A percentile compares a stretch with the other conserved stretches of the same genome.
phyloP scores from a whole-genome alignment of 176 grass and related monocot genomes.

The Phoenix dactylifera region DNA sequence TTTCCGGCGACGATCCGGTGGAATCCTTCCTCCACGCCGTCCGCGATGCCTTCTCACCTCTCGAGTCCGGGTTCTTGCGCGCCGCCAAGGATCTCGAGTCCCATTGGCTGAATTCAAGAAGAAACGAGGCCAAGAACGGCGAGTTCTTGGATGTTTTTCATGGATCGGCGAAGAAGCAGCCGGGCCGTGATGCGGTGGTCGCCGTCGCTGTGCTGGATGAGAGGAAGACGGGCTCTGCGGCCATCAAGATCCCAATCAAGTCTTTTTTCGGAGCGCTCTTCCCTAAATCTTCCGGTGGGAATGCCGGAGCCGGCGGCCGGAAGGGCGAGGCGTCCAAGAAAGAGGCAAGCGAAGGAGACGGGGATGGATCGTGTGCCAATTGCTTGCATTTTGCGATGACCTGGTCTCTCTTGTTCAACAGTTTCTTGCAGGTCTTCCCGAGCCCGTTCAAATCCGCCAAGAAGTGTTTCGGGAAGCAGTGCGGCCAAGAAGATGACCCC shows the following conservation, averaged over 20 bases:
- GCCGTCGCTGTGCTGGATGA: slow-evolving; percentile 8
- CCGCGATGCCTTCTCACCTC: slow-evolving; percentile 25
- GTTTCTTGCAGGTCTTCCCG: slow-evolving; percentile 45
- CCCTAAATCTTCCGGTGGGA: slow-evolving; percentile 11
- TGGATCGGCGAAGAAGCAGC: slow-evolving; percentile 12
- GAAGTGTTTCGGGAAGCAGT: slow-evolving; percentile 48
- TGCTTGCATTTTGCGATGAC: slow-evolving; percentile 46
- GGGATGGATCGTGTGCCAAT: slow-evolving; percentile 32
- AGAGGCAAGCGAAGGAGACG: slow-evolving; percentile 12
- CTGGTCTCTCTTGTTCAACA: slow-evolving; percentile 41
- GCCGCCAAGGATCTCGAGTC: slow-evolving; percentile 19
- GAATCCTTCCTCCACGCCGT: slow-evolving; percentile 28
- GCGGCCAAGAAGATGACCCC: slow-evolving; percentile 12
- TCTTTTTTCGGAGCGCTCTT: slow-evolving; percentile 24
- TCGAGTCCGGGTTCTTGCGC: slow-evolving; percentile 21
- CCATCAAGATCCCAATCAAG: slow-evolving; percentile 21
- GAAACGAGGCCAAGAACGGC: not conserved
- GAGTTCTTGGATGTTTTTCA: slow-evolving; percentile 2
- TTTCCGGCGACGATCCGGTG: slow-evolving; percentile 27
- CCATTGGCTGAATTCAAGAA: slow-evolving; percentile 1
- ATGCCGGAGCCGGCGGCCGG: not conserved
- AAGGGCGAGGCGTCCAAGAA: slow-evolving; percentile 4
- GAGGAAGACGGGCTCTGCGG: not conserved
- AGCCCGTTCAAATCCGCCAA: slow-evolving; percentile 52
- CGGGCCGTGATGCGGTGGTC: slow-evolving; percentile 11